Evolutionary conservation across 2,329 filamentous ascomycete species (phyloP).

Genomic region (Cladosporium oxysporum): DNA sequence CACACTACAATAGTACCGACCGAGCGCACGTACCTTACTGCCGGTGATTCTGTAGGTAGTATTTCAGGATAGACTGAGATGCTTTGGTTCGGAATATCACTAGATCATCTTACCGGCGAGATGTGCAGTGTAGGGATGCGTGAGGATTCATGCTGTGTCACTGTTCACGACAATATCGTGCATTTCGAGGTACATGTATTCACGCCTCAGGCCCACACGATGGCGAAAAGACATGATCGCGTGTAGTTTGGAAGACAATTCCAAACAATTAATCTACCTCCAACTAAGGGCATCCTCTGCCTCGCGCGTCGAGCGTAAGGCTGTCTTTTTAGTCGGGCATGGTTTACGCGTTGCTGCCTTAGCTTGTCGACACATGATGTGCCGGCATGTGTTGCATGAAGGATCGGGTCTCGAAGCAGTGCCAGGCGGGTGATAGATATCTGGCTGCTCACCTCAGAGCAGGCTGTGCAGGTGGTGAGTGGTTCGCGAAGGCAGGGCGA

Average conservation of each 20-base stretch:
- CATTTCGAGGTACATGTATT: not conserved
- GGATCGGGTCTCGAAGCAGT: not conserved
- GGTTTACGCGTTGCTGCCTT: not conserved
- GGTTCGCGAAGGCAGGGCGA: constrained; percentile 17
- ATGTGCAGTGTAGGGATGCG: not conserved
- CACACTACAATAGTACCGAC: not conserved
- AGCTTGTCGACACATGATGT: not conserved
- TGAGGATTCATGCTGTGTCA: not conserved
- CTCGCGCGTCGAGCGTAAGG: not conserved
- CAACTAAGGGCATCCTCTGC: not conserved
- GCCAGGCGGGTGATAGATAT: not conserved
- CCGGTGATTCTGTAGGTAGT: not conserved
- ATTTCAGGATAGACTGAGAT: not conserved
- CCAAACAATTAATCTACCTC: not conserved
- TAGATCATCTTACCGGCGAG: not conserved
- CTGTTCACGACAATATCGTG: not conserved
- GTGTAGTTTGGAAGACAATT: not conserved
- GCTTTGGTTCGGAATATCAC: not conserved
- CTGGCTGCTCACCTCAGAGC: not conserved
- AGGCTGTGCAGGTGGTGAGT: constrained; percentile 13
- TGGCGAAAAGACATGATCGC: not conserved
- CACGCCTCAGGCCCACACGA: not conserved
- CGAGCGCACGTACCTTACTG: not conserved
- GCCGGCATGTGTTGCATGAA: constrained; percentile 1
- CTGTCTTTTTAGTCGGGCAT: not conserved